Base-by-base conservation (phyloP, 2,329 filamentous ascomycete genomes). In the Cryphonectria nitschkei region DNA sequence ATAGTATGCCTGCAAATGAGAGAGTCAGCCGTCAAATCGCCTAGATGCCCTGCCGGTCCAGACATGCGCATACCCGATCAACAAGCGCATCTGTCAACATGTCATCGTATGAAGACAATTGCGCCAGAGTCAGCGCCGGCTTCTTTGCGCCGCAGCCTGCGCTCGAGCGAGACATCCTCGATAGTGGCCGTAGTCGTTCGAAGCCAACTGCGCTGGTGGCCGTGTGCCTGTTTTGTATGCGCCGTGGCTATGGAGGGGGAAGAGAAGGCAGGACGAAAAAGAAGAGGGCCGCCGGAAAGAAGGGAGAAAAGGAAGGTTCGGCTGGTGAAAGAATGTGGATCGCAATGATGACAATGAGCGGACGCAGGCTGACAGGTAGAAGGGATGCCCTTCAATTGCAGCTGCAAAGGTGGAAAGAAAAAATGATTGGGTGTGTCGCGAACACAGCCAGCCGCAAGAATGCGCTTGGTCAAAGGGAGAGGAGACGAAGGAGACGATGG, bases 41-140 rank as follows among this genome's bases (percentile, higher is more conserved):
- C 72, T 41, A 64, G 13, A 39, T 19, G 16, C 7, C 32, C 56
- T n/a, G 19, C 50, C 43, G 11, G 32, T 4, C 56, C n/a, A 58
- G 61, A 64, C 70, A 56, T 68, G 72, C 58, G 87, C 92, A 82
- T 87, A 98, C 95, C 83, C 95, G 94, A 82, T 99, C 96, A 73
- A 99, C 91, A 68, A 99, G 89, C 75, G 93, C 93, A 87, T 99
- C 96, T 9, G 96, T 99, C 73, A 97, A 86, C 74, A 98, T 91
- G 81, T 99, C 96, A 83, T 99, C 96, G 84, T 98, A 98, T 65
- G 92, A 92, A 43, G 94, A 92, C 77, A 99, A 84, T 85, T 97
- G 95, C 72, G 91, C 90, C 76, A 98, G 86, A 9, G 94, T 97
- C 76, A 99, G 86, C 73, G 90, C 89, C 78, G 92, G 90, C 83